These are phyloP conservation scores for Otatea glauca DNA, from an alignment of 176 grass and related monocot genomes.

Conservation along the genomic window DNA sequence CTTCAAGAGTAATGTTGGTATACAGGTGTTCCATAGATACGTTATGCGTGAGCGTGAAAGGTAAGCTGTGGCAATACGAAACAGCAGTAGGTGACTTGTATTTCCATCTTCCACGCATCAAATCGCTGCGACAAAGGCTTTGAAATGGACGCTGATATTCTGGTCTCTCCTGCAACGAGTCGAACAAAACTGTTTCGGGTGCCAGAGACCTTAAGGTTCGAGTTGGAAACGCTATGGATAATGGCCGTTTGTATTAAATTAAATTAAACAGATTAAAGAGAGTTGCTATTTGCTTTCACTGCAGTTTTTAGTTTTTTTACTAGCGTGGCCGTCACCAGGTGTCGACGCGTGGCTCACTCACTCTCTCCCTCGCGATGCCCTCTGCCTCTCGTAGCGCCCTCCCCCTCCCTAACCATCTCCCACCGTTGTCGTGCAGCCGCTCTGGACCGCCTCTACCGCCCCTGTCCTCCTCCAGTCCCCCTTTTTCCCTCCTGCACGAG, in stretches of 20 bases:
- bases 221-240: slow-evolving; percentile 4
- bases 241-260: background rate
- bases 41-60: background rate
- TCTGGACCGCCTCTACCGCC: no score
- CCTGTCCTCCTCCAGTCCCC: no score
- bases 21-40: background rate
- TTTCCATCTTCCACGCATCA: background rate
- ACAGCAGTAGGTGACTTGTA: background rate
- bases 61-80: background rate
- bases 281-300: no score
- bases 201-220: background rate
- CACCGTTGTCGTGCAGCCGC: no score
- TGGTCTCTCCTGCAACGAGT: background rate
- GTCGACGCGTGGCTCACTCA: no score
- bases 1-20: background rate
- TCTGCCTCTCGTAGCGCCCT: no score
- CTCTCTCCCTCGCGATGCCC: no score
- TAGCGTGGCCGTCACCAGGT: no score
- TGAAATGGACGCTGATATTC: slow-evolving; percentile 15
- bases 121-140: slow-evolving; percentile 7
- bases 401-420: no score
- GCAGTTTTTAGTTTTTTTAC: no score
- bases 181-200: background rate
- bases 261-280: no score
- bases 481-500: no score